Evolutionary conservation across 2,329 filamentous ascomycete species (phyloP), one percentile per base, ranked within the genome.

Genomic region (Simplicillium sp.): DNA sequence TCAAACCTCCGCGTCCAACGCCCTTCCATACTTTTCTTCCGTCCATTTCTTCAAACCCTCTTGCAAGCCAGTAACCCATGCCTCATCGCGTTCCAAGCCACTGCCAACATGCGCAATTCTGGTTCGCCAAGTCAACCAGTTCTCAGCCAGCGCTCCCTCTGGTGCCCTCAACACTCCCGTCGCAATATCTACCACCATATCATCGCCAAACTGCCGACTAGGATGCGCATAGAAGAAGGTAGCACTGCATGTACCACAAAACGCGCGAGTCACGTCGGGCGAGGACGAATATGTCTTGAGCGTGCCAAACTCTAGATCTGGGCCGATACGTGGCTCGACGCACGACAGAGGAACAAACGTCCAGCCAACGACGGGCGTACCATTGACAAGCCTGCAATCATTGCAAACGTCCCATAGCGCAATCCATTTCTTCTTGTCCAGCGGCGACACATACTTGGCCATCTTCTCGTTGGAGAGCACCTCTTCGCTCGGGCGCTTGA

Each of bases 61-160:
- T 29, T 52, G 45, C 40, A 70, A 29, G 1, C 54, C 54, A 42
- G 61, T 53, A 1, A 48, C 41, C 46, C 71, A 65, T 2, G 45
- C 50, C 1, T 40, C 18, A 37, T 70, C 66, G 39, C 56, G 71
- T 16, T 40, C 43, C 44, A 50, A 55, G 3, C 65, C 67, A 20
- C 52, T 56, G 7, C 58, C 54, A 7, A 45, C 39, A 49, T 53
- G 62, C 1, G 53, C 58, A 9, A 64, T 25, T 42, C 56, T 53
- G 15, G 64, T 59, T 39, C 65, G 54, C 69, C 70, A 73, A 1
- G 59, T 63, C 14, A 73, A 44, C 70, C 70, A 72, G 7, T 59
- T 54, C 46, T 67, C 60, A 0, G 66, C 66, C 53, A 64, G 57
- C 3, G 57, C 48, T 1, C 68, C 68, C 41, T 67, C 66, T 0